A percentile compares a stretch with the other conserved stretches of the same genome.
Evolutionary conservation across 208 protist species (phyloP).

Genomic region (Herpetomonas samuelpessoai): DNA sequence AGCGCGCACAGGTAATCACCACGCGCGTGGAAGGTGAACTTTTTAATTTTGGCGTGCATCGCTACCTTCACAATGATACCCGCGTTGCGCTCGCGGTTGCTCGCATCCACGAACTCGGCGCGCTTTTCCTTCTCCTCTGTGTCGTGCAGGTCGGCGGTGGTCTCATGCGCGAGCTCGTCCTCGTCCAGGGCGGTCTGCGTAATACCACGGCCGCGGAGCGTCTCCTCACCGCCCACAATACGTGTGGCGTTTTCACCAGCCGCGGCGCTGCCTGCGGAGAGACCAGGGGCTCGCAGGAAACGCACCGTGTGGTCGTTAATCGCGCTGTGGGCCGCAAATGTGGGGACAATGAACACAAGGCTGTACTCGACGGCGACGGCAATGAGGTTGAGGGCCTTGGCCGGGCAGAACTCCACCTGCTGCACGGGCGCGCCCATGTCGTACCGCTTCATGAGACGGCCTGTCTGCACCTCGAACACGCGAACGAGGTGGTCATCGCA

Average conservation of each 20-base stretch:
- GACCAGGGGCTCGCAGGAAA: slow-evolving; percentile 72
- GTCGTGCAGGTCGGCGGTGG: slow-evolving; percentile 78
- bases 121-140: slow-evolving; percentile 85
- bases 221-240: slow-evolving; percentile 38
- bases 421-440: slow-evolving; percentile 86
- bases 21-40: slow-evolving; percentile 84
- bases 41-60: slow-evolving; percentile 88
- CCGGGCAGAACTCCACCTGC: slow-evolving; percentile 95
- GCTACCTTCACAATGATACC: slow-evolving; percentile 89
- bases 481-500: slow-evolving; percentile 96
- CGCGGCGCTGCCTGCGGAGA: slow-evolving; percentile 23
- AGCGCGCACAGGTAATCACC: slow-evolving; percentile 92
- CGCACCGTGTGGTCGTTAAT: slow-evolving; percentile 90
- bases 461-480: slow-evolving; percentile 98
- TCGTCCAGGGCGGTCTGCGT: slow-evolving; percentile 78
- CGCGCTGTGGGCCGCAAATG: slow-evolving; percentile 70
- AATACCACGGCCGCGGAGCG: slow-evolving; percentile 69
- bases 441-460: slow-evolving; percentile 93
- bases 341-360: slow-evolving; percentile 88
- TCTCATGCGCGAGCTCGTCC: slow-evolving; percentile 74
- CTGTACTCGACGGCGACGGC: slow-evolving; percentile 85
- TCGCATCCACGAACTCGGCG: slow-evolving; percentile 84
- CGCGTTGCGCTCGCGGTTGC: slow-evolving; percentile 60
- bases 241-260: slow-evolving; percentile 9
- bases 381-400: slow-evolving; percentile 86